Evolutionary conservation across 352 stramenopile species (phyloP).

Genomic region (Phytophthora pinifolia): DNA sequence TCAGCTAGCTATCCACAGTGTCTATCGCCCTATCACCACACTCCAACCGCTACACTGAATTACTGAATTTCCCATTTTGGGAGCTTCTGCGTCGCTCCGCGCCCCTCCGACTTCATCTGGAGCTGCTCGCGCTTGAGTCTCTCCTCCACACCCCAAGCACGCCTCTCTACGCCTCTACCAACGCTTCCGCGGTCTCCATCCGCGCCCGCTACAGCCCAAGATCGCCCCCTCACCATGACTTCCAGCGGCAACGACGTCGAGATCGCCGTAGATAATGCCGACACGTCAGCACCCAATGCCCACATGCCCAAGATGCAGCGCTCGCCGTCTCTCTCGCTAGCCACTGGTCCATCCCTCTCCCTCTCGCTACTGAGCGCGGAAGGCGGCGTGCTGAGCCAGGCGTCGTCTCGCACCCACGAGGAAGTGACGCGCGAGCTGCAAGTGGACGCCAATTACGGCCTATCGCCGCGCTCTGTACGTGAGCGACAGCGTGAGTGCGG

Average conservation of each 20-base stretch:
- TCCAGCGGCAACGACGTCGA: conserved; percentile 14
- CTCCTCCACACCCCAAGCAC: no score
- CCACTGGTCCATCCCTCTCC: conserved; percentile 11
- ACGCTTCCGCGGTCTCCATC: background rate
- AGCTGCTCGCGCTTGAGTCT: background rate
- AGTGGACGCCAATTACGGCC: conserved; percentile 66
- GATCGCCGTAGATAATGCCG: conserved; percentile 8
- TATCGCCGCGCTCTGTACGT: conserved; percentile 52
- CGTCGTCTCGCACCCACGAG: conserved; percentile 48
- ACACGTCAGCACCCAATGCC: background rate
- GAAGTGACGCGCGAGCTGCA: conserved; percentile 64
- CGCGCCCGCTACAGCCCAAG: conserved; percentile 1
- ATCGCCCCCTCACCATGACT: conserved; percentile 6
- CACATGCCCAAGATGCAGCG: background rate
- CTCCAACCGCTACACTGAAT: conserved; percentile 7
- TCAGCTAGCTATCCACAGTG: background rate
- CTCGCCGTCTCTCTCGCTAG: conserved; percentile 19
- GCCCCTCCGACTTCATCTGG: conserved; percentile 5
- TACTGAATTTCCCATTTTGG: conserved; percentile 25
- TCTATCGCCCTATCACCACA: conserved; percentile 1
- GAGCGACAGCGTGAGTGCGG: conserved; percentile 73
- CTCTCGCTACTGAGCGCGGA: conserved; percentile 21
- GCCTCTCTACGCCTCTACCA: background rate
- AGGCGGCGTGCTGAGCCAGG: conserved; percentile 29
- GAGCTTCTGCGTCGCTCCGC: conserved; percentile 1